phyloP scores from a whole-genome alignment of 2,329 filamentous ascomycete genomes.

The Fusarium hainanense region DNA sequence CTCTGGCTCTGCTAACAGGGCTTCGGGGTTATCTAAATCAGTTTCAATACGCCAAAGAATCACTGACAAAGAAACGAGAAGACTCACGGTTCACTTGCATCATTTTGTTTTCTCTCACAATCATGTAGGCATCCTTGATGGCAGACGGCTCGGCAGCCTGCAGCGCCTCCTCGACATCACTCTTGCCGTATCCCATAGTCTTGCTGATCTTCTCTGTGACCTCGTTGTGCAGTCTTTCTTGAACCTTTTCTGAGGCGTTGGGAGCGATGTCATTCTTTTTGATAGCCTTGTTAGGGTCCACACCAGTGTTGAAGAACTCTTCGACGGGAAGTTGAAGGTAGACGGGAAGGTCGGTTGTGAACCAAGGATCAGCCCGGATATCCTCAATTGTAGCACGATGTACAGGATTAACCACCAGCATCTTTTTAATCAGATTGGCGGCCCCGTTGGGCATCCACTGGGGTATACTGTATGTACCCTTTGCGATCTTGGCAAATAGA shows the following conservation, averaged over 20 bases:
- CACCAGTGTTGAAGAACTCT: conserved; percentile 93
- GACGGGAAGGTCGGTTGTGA: conserved; percentile 83
- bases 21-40: conserved; percentile 50
- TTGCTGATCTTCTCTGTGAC: conserved; percentile 96
- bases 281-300: conserved; percentile 92
- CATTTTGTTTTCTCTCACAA: conserved; percentile 96
- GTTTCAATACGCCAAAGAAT: conserved; percentile 45
- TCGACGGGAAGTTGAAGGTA: conserved; percentile 90
- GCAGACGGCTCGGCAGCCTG: conserved; percentile 93
- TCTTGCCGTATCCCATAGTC: conserved; percentile 96
- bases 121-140: conserved; percentile 99
- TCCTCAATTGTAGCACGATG: conserved; percentile 94
- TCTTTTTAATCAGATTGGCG: conserved; percentile 83
- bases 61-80: not conserved
- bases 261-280: conserved; percentile 84
- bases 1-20: conserved; percentile 51
- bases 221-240: conserved; percentile 89
- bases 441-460: conserved; percentile 91
- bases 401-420: conserved; percentile 95
- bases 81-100: conserved; percentile 93
- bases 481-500: conserved; percentile 96
- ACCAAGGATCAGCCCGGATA: conserved; percentile 94
- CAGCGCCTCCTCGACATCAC: conserved; percentile 93
- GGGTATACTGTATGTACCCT: conserved; percentile 92
- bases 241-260: conserved; percentile 79